Evolutionary conservation across 2,329 filamentous ascomycete genomes (phyloP).

Genomic region (Trichoderma gracile): DNA sequence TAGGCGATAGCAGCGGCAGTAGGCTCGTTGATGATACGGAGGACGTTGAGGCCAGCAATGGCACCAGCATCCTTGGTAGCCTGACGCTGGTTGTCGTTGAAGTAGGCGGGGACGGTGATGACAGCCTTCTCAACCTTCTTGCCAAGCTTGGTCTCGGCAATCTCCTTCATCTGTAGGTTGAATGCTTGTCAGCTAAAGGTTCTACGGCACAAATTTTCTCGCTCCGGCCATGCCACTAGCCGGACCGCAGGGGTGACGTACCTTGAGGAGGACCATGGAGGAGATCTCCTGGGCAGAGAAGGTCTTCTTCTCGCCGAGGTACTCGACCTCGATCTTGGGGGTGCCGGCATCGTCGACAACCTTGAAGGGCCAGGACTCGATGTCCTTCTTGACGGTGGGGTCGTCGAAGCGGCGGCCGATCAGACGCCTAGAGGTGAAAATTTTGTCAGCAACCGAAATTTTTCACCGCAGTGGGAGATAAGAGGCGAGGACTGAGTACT

Average conservation of each 20-base stretch:
- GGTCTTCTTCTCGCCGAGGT: conserved; percentile 89
- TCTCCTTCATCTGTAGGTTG: conserved; percentile 88
- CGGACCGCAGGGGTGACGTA: conserved; percentile 43
- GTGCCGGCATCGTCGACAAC: conserved; percentile 85
- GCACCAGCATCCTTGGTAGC: conserved; percentile 99
- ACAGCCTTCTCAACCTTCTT: conserved; percentile 99
- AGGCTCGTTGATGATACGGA: conserved; percentile 99
- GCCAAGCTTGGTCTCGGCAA: conserved; percentile 95
- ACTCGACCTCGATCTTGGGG: conserved; percentile 92
- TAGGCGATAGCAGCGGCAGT: conserved; percentile 98
- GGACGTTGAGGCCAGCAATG: conserved; percentile 95
- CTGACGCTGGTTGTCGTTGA: conserved; percentile 99
- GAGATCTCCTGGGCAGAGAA: conserved; percentile 99
- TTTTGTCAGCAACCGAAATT: conserved; percentile 26
- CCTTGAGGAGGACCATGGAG: conserved; percentile 97
- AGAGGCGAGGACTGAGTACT: conserved; percentile 41
- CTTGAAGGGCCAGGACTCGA: conserved; percentile 99
- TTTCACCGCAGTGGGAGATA: not conserved
- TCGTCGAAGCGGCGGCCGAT: conserved; percentile 96
- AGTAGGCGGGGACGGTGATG: conserved; percentile 98
- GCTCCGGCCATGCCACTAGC: not conserved
- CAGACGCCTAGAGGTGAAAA: conserved; percentile 69
- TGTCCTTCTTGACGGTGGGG: conserved; percentile 96
- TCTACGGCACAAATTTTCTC: not conserved
- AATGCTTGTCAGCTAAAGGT: not conserved